These are phyloP conservation scores for Peniophora sp. DNA, from an alignment of 1,284 basidiomycete species.

Conservation along the genomic window DNA sequence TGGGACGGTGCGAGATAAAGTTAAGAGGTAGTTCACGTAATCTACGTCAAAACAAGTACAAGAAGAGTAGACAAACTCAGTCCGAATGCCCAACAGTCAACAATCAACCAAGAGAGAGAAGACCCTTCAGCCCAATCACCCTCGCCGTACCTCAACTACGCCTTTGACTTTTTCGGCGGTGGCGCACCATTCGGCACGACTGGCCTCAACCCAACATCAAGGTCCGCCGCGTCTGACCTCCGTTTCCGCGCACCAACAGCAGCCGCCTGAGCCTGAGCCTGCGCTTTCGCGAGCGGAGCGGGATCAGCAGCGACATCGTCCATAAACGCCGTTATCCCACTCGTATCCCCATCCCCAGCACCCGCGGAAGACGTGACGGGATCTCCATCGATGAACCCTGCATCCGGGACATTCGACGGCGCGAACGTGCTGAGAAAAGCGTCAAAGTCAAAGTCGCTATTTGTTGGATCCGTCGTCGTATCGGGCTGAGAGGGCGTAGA, in stretches of 20 bases:
- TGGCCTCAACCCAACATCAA: slow-evolving; percentile 1
- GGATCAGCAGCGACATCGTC: slow-evolving; percentile 26
- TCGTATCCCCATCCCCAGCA: slow-evolving; percentile 27
- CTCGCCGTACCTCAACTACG: not conserved
- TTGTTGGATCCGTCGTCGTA: slow-evolving; percentile 7
- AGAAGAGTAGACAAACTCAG: too few relatives aligned
- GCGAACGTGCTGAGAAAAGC: slow-evolving; percentile 32
- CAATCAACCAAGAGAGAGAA: too few relatives aligned
- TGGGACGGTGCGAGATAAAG: too few relatives aligned
- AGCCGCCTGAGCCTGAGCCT: slow-evolving; percentile 1
- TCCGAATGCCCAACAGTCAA: too few relatives aligned
- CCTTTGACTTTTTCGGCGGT: not conserved
- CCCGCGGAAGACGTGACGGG: slow-evolving; percentile 14
- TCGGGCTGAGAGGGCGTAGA: slow-evolving; percentile 2
- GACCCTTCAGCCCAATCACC: too few relatives aligned
- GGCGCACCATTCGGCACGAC: not conserved
- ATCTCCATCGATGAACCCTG: slow-evolving; percentile 13
- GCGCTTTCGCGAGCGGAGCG: not conserved
- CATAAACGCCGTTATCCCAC: slow-evolving; percentile 29
- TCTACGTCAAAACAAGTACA: too few relatives aligned
- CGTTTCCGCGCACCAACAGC: slow-evolving; percentile 3
- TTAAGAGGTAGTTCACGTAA: too few relatives aligned
- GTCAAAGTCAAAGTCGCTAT: slow-evolving; percentile 39
- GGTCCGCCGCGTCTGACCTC: slow-evolving; percentile 10
- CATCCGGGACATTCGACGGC: slow-evolving; percentile 2